phyloP scores from a whole-genome alignment of 176 grass and related monocot species.

The Oryza officinalis region DNA sequence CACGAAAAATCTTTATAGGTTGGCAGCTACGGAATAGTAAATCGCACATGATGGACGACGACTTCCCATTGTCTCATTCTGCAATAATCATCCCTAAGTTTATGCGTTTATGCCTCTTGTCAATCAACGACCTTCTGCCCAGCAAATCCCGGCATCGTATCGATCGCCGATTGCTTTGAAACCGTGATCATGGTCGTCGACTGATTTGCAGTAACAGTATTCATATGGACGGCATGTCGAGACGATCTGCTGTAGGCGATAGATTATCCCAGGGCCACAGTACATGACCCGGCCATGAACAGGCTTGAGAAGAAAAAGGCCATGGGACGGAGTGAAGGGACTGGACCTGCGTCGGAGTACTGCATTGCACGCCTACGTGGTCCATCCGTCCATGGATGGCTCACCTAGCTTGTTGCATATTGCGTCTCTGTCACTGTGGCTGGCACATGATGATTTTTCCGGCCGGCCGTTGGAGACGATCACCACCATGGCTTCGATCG shows the following conservation, averaged over 20 bases:
- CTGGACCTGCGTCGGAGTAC: neutral
- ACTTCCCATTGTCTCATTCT: neutral
- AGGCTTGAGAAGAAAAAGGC: too few relatives aligned
- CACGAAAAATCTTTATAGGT: neutral
- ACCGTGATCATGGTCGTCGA: neutral
- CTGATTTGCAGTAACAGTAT: neutral
- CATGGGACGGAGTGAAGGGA: neutral
- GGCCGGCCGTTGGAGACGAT: neutral
- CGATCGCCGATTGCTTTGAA: neutral
- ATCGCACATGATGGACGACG: neutral
- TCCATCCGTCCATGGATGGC: too few relatives aligned
- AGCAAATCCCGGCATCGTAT: neutral
- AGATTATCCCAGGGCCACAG: too few relatives aligned
- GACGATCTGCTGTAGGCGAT: neutral
- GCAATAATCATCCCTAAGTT: neutral
- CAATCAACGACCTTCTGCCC: neutral
- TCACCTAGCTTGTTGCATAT: too few relatives aligned
- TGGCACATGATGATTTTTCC: neutral
- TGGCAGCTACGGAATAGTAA: neutral
- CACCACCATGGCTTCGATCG: neutral
- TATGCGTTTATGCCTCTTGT: neutral
- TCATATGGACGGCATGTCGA: neutral
- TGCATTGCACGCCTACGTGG: neutral
- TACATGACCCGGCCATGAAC: neutral
- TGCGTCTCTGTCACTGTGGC: too few relatives aligned